Conservation (phyloP, 176 grass and related monocot species). For the Triticum timopheevii region DNA sequence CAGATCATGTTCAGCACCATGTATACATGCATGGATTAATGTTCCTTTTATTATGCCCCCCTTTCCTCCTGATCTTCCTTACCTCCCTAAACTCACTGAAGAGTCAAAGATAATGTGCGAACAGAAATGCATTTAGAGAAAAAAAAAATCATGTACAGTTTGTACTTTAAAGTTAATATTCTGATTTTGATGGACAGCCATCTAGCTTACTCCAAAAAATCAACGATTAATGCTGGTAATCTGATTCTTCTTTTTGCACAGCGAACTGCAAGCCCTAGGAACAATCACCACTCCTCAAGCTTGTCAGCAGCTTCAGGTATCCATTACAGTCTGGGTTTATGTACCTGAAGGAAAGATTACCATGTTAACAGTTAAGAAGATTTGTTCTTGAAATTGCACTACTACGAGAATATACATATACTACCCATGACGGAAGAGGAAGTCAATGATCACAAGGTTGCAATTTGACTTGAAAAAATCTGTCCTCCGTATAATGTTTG, state of each 20-base stretch:
- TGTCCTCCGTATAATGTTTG: slow-evolving; percentile 66
- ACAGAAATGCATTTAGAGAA: neutral
- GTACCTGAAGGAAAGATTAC: slow-evolving; percentile 48
- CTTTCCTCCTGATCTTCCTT: neutral
- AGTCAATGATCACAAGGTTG: slow-evolving; percentile 77
- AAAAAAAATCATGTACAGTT: neutral
- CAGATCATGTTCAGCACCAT: neutral
- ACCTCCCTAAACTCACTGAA: neutral
- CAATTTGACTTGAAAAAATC: slow-evolving; percentile 82
- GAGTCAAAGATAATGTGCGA: neutral
- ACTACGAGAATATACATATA: neutral
- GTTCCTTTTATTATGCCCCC: neutral
- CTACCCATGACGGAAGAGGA: slow-evolving; percentile 88
- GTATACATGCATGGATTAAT: neutral
- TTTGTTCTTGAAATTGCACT: neutral
- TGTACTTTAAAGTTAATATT: neutral
- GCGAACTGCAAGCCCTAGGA: slow-evolving; percentile 33
- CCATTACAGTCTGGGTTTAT: slow-evolving; percentile 62
- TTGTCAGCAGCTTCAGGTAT: slow-evolving; percentile 73
- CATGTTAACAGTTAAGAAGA: slow-evolving; percentile 14
- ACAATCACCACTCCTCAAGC: slow-evolving; percentile 80
- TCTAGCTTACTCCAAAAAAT: slow-evolving; percentile 6
- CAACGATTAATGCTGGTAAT: neutral
- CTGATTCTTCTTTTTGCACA: neutral
- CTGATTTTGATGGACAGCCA: neutral